Base-by-base conservation (phyloP, 2,329 filamentous ascomycete genomes). In the Lachnellula hyalina region DNA sequence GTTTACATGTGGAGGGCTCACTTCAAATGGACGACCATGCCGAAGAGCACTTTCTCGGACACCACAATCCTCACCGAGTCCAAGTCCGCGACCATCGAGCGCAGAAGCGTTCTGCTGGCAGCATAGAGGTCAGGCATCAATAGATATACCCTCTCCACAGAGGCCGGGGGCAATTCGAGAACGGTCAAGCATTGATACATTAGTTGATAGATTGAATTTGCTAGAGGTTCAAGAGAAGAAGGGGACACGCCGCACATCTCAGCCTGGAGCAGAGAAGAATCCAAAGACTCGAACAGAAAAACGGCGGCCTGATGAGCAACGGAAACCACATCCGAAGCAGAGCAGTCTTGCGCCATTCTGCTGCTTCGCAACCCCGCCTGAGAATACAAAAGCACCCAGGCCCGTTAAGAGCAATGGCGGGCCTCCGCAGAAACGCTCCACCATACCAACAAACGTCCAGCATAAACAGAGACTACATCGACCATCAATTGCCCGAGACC, bases 1-100 rank as follows among this genome's bases (percentile, higher is more conserved):
- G 1, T 87, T 85, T 12, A 96, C 92, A 69, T 99, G 94, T 73
- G 85, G 86, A 73, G 94, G 94, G 55, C 83, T 97, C 60, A 96
- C 91, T 4, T 79, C 84, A 28, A 83, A 79, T 63, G 94, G 94
- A n/a, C 81, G 85, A 49, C 88, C 90, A 11, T 99, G 94, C 74
- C 84, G 93, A 60, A 82, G 90, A 50, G 77, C 85, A 5, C 75
- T 96, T 36, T 76, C 80, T 19, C 72, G 81, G 9, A 60, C 65
- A 14, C 63, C 59, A 34, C 54, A 60, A 38, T 60, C 60, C 28
- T 71, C 65, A 19, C 63, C 65, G 28, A 58, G 50, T 50, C 61
- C 63, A 19, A 66, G 55, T 62, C 65, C 62, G 49, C 58, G 48
- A 57, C 51, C 57, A 56, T 44, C 55, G 61, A 69, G 49, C 62